Evolutionary conservation across 805 yeast genomes (phyloP).

Genomic region (Candida silvatica): DNA sequence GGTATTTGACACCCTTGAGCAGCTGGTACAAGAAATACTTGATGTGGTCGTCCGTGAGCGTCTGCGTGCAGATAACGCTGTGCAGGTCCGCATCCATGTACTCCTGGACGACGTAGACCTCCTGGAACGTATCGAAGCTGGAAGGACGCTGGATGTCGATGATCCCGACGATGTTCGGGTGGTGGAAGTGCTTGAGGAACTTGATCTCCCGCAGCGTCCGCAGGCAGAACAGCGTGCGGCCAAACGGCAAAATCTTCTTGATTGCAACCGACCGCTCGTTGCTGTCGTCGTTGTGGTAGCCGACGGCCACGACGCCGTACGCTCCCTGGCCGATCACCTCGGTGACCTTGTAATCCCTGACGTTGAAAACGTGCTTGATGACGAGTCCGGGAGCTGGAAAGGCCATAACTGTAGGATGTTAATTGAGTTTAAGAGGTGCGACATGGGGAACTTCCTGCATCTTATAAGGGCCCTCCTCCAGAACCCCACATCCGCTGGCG

Average conservation of each 20-base stretch:
- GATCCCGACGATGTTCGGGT: constrained; percentile 64
- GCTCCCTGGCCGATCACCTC: constrained; percentile 75
- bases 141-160: constrained; percentile 60
- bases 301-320: constrained; percentile 71
- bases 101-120: constrained; percentile 71
- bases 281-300: constrained; percentile 41
- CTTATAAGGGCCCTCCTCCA: no score
- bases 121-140: constrained; percentile 50
- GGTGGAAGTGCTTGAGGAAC: constrained; percentile 55
- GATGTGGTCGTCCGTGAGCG: constrained; percentile 55
- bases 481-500: no score
- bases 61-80: constrained; percentile 47
- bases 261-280: constrained; percentile 60
- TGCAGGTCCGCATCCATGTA: constrained; percentile 71
- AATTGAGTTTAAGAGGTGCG: no score
- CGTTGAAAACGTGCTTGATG: constrained; percentile 50
- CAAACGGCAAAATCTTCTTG: constrained; percentile 68
- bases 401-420: no score
- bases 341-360: constrained; percentile 50
- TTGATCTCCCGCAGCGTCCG: constrained; percentile 67
- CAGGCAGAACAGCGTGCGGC: constrained; percentile 54
- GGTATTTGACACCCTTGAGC: constrained; percentile 57
- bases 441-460: no score
- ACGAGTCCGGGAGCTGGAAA: no score
- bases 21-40: constrained; percentile 67